Evolutionary conservation across 306 rosid genomes (phyloP).

Genomic region (Comarum palustre): DNA sequence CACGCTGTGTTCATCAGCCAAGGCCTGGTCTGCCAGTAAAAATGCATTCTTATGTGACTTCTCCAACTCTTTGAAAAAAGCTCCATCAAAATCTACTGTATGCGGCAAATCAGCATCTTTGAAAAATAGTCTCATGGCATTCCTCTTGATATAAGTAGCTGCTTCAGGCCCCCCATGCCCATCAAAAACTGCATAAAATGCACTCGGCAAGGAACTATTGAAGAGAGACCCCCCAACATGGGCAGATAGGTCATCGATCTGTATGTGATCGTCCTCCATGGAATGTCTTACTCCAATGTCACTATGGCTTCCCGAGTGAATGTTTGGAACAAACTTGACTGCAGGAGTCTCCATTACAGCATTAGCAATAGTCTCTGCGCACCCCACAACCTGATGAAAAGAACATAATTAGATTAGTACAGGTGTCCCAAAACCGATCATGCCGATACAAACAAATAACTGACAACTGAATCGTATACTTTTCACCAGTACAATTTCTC

Average conservation of each 20-base stretch:
- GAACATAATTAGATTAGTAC: background rate
- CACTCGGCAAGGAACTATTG: constrained; percentile 48
- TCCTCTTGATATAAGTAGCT: constrained; percentile 70
- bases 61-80: constrained; percentile 58
- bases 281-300: constrained; percentile 66
- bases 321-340: constrained; percentile 48
- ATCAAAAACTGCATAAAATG: constrained; percentile 88
- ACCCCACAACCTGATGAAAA: constrained; percentile 49
- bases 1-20: constrained; percentile 62
- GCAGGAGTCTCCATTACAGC: constrained; percentile 44
- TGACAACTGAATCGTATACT: background rate
- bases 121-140: constrained; percentile 73
- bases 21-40: constrained; percentile 69
- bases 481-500: background rate
- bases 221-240: constrained; percentile 56
- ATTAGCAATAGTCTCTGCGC: constrained; percentile 47
- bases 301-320: constrained; percentile 72
- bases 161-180: constrained; percentile 97
- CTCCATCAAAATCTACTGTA: constrained; percentile 43
- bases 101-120: constrained; percentile 64
- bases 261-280: constrained; percentile 91
- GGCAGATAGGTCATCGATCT: constrained; percentile 71
- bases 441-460: background rate
- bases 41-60: constrained; percentile 72
- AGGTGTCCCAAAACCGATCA: background rate